A percentile compares a stretch with the other conserved stretches of the same genome.
Evolutionary conservation across 2,329 filamentous ascomycete genomes (phyloP).

Genomic region (Pseudogymnoascus sp.): DNA sequence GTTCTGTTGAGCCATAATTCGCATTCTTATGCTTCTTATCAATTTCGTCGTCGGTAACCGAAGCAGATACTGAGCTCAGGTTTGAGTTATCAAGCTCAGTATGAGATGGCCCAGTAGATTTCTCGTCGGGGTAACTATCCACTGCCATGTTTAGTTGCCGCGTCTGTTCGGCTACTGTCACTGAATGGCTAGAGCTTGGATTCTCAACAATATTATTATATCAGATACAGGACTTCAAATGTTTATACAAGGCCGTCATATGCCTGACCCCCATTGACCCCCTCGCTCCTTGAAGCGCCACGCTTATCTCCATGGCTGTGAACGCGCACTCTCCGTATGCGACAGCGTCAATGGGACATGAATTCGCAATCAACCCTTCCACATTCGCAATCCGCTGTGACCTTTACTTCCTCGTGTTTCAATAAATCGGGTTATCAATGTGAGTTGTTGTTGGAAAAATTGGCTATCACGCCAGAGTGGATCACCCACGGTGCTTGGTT

Average conservation of each 20-base stretch:
- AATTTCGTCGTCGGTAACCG: neutral
- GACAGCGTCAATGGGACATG: neutral
- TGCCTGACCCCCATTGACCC: neutral
- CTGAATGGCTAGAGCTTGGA: neutral
- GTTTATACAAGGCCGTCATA: neutral
- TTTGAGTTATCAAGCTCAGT: neutral
- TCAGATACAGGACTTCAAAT: conserved; percentile 1
- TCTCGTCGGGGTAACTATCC: neutral
- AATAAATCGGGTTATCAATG: neutral
- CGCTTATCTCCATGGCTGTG: neutral
- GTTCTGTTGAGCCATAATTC: neutral
- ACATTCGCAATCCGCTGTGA: neutral
- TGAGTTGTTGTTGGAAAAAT: neutral
- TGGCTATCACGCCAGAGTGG: neutral
- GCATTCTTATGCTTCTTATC: conserved; percentile 6
- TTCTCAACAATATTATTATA: neutral
- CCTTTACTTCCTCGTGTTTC: neutral
- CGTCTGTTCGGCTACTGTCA: neutral
- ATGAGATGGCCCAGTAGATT: neutral
- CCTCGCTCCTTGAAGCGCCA: neutral
- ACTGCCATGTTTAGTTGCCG: neutral
- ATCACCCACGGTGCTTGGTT: neutral
- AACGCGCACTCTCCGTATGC: neutral
- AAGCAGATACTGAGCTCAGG: neutral
- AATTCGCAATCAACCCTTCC: conserved; percentile 2